Evolutionary conservation across 306 rosid species (phyloP).

Genomic region (Delonix regia): DNA sequence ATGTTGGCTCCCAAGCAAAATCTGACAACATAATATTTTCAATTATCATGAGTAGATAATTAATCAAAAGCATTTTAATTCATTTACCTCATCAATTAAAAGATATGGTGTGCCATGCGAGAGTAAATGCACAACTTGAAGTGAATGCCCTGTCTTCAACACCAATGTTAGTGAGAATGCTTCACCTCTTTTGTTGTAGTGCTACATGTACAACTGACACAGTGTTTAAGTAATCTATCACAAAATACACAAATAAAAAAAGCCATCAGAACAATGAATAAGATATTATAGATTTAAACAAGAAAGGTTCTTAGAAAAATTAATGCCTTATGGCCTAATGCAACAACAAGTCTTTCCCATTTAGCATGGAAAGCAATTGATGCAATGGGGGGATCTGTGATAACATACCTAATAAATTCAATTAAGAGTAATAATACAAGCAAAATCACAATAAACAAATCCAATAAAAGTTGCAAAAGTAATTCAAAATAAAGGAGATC

Average conservation of each 20-base stretch:
- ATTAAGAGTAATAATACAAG: background rate
- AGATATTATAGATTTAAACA: slow-evolving; percentile 8
- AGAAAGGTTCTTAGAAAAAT: slow-evolving; percentile 14
- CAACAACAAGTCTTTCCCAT: slow-evolving; percentile 61
- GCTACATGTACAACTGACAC: slow-evolving; percentile 52
- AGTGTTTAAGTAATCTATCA: slow-evolving; percentile 20
- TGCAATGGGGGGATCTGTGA: slow-evolving; percentile 56
- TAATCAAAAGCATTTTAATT: slow-evolving; percentile 20
- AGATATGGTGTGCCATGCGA: slow-evolving; percentile 52
- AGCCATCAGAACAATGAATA: slow-evolving; percentile 17
- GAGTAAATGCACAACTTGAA: slow-evolving; percentile 60
- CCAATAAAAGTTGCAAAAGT: slow-evolving; percentile 2
- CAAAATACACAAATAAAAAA: slow-evolving; percentile 5
- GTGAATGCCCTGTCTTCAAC: slow-evolving; percentile 54
- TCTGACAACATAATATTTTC: background rate
- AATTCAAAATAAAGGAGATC: slow-evolving; percentile 17
- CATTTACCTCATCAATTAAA: slow-evolving; percentile 53
- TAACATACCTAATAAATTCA: slow-evolving; percentile 22
- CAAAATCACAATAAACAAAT: slow-evolving; percentile 12
- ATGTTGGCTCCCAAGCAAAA: slow-evolving; percentile 2
- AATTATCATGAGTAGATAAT: slow-evolving; percentile 25
- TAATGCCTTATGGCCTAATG: slow-evolving; percentile 55
- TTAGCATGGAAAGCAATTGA: slow-evolving; percentile 60
- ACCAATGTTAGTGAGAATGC: slow-evolving; percentile 41
- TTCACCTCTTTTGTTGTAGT: slow-evolving; percentile 45